These are phyloP conservation scores for Talaromyces sp. DNA, from an alignment of 2,329 filamentous ascomycete genomes.

Conservation along the genomic window DNA sequence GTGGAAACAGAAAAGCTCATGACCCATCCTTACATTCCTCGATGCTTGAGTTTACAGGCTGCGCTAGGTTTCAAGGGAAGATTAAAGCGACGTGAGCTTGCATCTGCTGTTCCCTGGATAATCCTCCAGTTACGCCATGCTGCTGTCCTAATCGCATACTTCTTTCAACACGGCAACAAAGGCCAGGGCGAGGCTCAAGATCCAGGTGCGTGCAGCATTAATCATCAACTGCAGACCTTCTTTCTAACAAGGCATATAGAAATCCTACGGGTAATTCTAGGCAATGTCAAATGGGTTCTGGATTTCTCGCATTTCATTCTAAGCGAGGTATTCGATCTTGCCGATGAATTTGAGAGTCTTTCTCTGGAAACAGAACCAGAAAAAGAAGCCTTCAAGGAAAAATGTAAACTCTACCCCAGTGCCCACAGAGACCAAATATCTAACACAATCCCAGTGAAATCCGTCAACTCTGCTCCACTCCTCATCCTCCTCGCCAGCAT, in stretches of 20 bases:
- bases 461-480: constrained; percentile 43
- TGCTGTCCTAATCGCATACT: constrained; percentile 65
- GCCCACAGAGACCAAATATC: neutral
- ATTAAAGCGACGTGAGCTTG: constrained; percentile 62
- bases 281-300: constrained; percentile 77
- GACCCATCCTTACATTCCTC: constrained; percentile 71
- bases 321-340: constrained; percentile 54
- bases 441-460: constrained; percentile 33
- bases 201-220: constrained; percentile 49
- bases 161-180: constrained; percentile 65
- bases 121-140: constrained; percentile 74
- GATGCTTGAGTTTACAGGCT: constrained; percentile 77
- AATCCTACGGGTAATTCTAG: constrained; percentile 70
- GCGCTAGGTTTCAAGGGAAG: constrained; percentile 74
- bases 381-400: constrained; percentile 41
- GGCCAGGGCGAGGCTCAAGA: constrained; percentile 55
- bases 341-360: constrained; percentile 41
- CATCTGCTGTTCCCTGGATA: constrained; percentile 74
- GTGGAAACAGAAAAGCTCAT: constrained; percentile 76
- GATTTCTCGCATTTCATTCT: constrained; percentile 63
- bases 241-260: constrained; percentile 50
- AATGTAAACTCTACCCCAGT: constrained; percentile 25
- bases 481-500: constrained; percentile 72
- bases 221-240: neutral
- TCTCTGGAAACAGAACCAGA: constrained; percentile 37